Evolutionary conservation across 768 basidiomycete species (phyloP).

Genomic region (Kwoniella sp.): DNA sequence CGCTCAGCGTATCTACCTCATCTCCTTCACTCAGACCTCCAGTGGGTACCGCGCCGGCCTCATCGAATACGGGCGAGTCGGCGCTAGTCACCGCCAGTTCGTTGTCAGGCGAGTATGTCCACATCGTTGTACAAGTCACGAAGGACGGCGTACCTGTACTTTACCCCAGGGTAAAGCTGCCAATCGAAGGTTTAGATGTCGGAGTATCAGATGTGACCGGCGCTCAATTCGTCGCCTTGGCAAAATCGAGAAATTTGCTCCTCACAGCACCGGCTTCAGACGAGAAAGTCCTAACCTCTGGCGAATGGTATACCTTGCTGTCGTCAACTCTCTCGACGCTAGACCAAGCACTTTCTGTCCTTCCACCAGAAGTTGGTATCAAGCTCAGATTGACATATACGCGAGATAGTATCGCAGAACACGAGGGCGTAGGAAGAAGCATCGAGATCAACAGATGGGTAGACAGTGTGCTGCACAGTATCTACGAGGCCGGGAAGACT

Average conservation of each 20-base stretch:
- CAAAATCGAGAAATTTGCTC: constrained; percentile 60
- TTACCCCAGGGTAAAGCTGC: constrained; percentile 73
- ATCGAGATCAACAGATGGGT: constrained; percentile 78
- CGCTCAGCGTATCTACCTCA: constrained; percentile 51
- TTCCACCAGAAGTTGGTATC: constrained; percentile 64
- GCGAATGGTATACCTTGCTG: constrained; percentile 56
- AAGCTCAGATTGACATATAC: constrained; percentile 83
- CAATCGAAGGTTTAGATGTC: constrained; percentile 71
- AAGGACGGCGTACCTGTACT: constrained; percentile 87
- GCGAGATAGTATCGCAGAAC: constrained; percentile 60
- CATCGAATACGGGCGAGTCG: constrained; percentile 36
- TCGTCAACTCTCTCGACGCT: constrained; percentile 66
- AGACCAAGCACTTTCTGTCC: constrained; percentile 71
- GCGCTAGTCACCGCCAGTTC: constrained; percentile 77
- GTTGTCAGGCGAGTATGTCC: constrained; percentile 82
- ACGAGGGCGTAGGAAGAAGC: constrained; percentile 60
- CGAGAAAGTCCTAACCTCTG: background rate
- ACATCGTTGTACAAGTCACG: constrained; percentile 86
- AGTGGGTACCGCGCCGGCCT: constrained; percentile 15
- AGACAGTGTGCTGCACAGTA: constrained; percentile 78
- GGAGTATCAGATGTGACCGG: constrained; percentile 82
- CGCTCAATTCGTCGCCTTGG: constrained; percentile 73
- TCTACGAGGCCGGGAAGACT: constrained; percentile 67
- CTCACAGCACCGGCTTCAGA: constrained; percentile 26
- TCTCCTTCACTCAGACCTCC: constrained; percentile 49